phyloP scores from a whole-genome alignment of 345 rosid genomes.

The Eucalyptus dawsonii region DNA sequence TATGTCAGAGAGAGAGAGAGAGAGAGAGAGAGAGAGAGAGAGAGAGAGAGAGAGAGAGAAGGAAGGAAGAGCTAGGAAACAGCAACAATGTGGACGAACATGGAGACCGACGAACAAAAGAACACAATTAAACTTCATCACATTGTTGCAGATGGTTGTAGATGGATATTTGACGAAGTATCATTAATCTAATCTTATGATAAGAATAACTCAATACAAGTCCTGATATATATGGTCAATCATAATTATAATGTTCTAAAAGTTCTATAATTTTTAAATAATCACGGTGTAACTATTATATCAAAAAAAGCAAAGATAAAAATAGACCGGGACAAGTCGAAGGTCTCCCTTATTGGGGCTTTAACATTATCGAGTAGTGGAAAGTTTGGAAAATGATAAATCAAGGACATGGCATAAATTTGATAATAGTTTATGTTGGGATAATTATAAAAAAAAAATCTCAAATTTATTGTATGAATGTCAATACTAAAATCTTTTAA shows the following conservation, averaged over 20 bases:
- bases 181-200: not conserved
- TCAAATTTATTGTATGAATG: fast-evolving
- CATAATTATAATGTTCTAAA: too few relatives aligned
- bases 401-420: not conserved
- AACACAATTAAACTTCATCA: too few relatives aligned
- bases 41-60: not conserved
- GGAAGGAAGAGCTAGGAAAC: not conserved
- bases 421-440: not conserved
- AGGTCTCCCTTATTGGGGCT: not conserved
- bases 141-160: too few relatives aligned
- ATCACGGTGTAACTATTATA: not conserved
- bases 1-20: not conserved
- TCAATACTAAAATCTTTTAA: too few relatives aligned
- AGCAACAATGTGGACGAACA: not conserved
- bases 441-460: not conserved
- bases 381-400: not conserved
- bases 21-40: too few relatives aligned
- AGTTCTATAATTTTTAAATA: not conserved
- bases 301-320: not conserved
- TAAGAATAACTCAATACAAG: not conserved
- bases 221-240: too few relatives aligned
- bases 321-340: not conserved
- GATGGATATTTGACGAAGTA: too few relatives aligned
- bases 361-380: not conserved
- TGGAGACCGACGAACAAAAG: not conserved